Percentiles rank a stretch among this genome's conserved stretches.
Evolutionary conservation across 1,284 basidiomycete genomes (phyloP).

Genomic region (Cutaneotrichosporon arboriforme): DNA sequence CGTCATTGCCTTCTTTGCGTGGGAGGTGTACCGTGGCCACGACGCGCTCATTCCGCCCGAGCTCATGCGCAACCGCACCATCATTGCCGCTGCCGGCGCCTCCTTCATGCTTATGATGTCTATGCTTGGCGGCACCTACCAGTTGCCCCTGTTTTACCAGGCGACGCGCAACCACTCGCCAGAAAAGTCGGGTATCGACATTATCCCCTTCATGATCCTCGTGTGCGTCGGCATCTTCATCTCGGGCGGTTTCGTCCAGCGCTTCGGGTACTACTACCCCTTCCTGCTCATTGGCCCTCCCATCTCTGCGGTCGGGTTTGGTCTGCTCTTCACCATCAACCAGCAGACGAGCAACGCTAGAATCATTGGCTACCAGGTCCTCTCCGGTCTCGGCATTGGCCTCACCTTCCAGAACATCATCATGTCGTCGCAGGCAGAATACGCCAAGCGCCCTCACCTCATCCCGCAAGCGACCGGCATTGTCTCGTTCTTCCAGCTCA

Average conservation of each 20-base stretch:
- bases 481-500: conserved; percentile 48
- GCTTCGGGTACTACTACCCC: conserved; percentile 48
- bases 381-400: conserved; percentile 46
- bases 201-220: conserved; percentile 50
- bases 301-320: conserved; percentile 49
- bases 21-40: conserved; percentile 44
- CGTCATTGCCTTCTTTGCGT: conserved; percentile 42
- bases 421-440: conserved; percentile 51
- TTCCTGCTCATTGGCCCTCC: conserved; percentile 39
- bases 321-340: conserved; percentile 51
- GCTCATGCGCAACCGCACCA: conserved; percentile 41
- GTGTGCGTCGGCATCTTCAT: conserved; percentile 47
- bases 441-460: conserved; percentile 31
- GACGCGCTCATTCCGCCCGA: conserved; percentile 39
- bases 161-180: conserved; percentile 44
- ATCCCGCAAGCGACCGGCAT: conserved; percentile 43
- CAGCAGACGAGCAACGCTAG: conserved; percentile 37
- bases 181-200: conserved; percentile 50
- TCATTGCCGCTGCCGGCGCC: conserved; percentile 39
- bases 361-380: conserved; percentile 52
- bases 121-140: conserved; percentile 46
- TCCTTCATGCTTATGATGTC: conserved; percentile 49
- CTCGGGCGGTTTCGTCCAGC: conserved; percentile 43
- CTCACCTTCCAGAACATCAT: conserved; percentile 43
- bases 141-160: conserved; percentile 51